Percentiles rank a stretch among this genome's conserved stretches.
Evolutionary conservation across 1,284 basidiomycete species (phyloP).

Genomic region (Irpex lacteus): DNA sequence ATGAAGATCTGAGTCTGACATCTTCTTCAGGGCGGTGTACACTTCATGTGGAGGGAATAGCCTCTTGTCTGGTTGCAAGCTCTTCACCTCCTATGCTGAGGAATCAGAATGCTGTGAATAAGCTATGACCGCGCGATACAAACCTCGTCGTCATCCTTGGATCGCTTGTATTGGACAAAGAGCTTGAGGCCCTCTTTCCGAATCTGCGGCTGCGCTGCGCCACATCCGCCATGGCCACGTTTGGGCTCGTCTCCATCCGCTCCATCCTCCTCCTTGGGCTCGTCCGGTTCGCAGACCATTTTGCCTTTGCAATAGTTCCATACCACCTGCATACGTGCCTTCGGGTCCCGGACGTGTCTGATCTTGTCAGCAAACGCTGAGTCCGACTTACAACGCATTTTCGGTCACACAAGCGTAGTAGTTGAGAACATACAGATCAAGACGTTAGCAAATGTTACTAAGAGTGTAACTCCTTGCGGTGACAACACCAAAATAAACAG

Average conservation of each 20-base stretch:
- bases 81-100: constrained; percentile 68
- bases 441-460: constrained; percentile 60
- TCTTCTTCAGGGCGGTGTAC: constrained; percentile 92
- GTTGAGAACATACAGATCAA: constrained; percentile 24
- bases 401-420: constrained; percentile 8
- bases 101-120: constrained; percentile 9
- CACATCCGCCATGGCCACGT: constrained; percentile 94
- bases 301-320: constrained; percentile 87
- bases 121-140: constrained; percentile 27
- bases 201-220: constrained; percentile 87
- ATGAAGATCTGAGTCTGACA: constrained; percentile 87
- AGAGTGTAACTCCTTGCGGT: constrained; percentile 27
- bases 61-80: constrained; percentile 88
- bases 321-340: constrained; percentile 84
- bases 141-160: constrained; percentile 92
- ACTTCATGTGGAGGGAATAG: constrained; percentile 87
- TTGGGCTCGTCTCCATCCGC: constrained; percentile 72
- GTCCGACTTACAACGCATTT: constrained; percentile 64
- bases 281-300: constrained; percentile 84
- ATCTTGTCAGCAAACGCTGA: constrained; percentile 81
- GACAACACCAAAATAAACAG: constrained; percentile 40
- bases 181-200: constrained; percentile 96
- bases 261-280: constrained; percentile 81
- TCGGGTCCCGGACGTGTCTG: constrained; percentile 83
- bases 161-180: constrained; percentile 93